Base-by-base conservation (phyloP, 129 eudicot genomes). In the Logfia minima region DNA sequence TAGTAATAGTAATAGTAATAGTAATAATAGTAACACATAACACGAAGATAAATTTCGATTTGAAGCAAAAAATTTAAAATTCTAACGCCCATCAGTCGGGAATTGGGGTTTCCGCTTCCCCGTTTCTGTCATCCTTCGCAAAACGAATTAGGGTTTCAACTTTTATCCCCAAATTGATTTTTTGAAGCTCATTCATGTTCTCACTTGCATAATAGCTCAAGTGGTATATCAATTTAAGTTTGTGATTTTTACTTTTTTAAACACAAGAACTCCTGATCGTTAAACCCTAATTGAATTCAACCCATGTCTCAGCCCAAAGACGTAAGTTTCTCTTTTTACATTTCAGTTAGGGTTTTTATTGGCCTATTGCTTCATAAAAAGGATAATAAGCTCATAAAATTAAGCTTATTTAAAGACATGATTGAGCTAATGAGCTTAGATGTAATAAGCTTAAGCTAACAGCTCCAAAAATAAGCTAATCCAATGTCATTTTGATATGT, bases 251-350 rank as follows among this genome's bases (percentile, higher is more conserved):
- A 48, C 5, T 10, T 48, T 1, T 11, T 1, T 48, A 13, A 7
- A 60, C 7, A 10, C 28, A 11, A 65, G 29, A 41, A 14, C 65
- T 28, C 2, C 28, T 66, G 75, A 51, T 72, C 31, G 31, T 56
- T 16, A 51, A 61, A 39, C 29, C 75, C 65, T 4, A n/a, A 23
- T 21, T 52, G 1, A 66, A 5, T 35, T 14, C 23, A 66, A 80
- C 56, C 70, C 5, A 88, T 88, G 92, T 87, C 87, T 75, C 81
- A 88, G 72, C 72, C 89, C 31, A 88, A 81, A 75, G 45, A 26
- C 31, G 92, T 85, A 83, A 77, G 84, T 53, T 86, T 67, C 51
- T 13, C 77, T 1, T 16, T 28, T 67, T 0, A 4, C 19, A 37
- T 34, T 29, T 16, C 5, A 43, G 18, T 34, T 19, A 73, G 19